A percentile compares a stretch with the other conserved stretches of the same genome.
Conservation (phyloP, 2,329 filamentous ascomycete species). For the Alternaria rosae region DNA sequence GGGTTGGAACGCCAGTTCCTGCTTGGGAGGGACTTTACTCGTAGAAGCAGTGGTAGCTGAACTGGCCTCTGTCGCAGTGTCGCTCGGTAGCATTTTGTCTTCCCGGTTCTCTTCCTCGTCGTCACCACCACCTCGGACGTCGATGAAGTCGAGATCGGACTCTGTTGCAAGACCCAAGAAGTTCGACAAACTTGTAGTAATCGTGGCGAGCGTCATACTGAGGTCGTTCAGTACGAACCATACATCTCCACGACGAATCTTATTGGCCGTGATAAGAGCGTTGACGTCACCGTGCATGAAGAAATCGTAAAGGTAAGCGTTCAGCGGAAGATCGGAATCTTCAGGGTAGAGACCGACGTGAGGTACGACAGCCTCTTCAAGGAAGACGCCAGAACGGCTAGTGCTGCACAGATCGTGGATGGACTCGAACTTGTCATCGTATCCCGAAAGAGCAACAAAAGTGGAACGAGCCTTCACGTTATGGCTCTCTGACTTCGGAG, state of each 20-base stretch:
- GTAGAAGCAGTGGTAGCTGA: slow-evolving; percentile 30
- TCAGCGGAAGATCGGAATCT: slow-evolving; percentile 63
- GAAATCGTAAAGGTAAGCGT: slow-evolving; percentile 78
- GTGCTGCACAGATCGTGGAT: slow-evolving; percentile 73
- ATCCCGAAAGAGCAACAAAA: slow-evolving; percentile 75
- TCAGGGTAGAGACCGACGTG: slow-evolving; percentile 69
- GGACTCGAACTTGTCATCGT: slow-evolving; percentile 67
- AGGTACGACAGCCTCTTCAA: slow-evolving; percentile 77
- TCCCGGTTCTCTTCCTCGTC: slow-evolving; percentile 57
- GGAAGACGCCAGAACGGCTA: slow-evolving; percentile 72
- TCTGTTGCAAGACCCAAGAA: slow-evolving; percentile 61
- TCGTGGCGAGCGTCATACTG: slow-evolving; percentile 71
- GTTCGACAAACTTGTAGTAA: slow-evolving; percentile 69
- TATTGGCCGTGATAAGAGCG: slow-evolving; percentile 69
- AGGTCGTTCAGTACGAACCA: slow-evolving; percentile 78
- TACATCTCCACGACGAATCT: slow-evolving; percentile 70
- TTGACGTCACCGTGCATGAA: slow-evolving; percentile 74
- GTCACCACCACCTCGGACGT: slow-evolving; percentile 61
- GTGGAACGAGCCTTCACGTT: slow-evolving; percentile 66
- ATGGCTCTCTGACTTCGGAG: slow-evolving; percentile 26
- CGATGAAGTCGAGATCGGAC: slow-evolving; percentile 59
- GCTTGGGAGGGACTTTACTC: slow-evolving; percentile 34
- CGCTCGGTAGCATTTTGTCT: slow-evolving; percentile 44
- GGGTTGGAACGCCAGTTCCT: slow-evolving; percentile 38
- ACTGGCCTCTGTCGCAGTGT: slow-evolving; percentile 28